Base-by-base conservation (phyloP, 2,329 filamentous ascomycete species). In the Apiospora sp. region DNA sequence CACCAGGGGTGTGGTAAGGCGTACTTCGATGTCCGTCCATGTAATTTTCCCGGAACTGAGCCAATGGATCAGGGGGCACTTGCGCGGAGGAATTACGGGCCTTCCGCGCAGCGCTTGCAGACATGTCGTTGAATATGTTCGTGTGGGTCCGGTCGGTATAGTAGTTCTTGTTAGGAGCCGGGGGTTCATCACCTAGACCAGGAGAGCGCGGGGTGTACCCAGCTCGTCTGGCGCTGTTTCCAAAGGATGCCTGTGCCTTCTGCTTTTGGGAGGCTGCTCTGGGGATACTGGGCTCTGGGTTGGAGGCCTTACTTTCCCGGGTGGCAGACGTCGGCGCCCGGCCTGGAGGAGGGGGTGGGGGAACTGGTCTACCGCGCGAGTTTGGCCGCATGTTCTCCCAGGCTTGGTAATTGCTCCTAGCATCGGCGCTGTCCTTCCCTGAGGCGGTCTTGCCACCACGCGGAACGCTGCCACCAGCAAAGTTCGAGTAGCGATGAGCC, bases 191-290 rank as follows among this genome's bases (percentile, higher is more conserved):
- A 2, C 85, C 87, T 41, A 81, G 75, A 72, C 81, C 81, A 1
- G 87, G 83, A 14, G 88, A 87, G 48, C 81, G 83, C 67, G 88
- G 87, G 64, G 85, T 83, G 73, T 86, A 89, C 19, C 87, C 88
- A 5, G 84, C 76, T 75, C 84, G 86, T 74, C 85, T 85, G 30
- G 74, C 73, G 7, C 79, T 77, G 58, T 72, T 80, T 19, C 89
- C 89, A 77, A 91, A 91, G 0, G 88, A 84, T 22, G 88, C 88
- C 67, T 90, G 84, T 12, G 86, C 85, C 70, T 88, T 87, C 74
- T 89, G 85, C 73, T 83, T 85, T 67, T 89, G 87, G 14, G 86
- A 86, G 12, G 88, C 86, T 2, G 88, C 88, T 58, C 86, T 83
- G 12, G 87, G 85, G 6, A 87, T 84, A 27, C 81, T 83, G 16